Conservation (phyloP, 495 filamentous ascomycete species). For the Hypoxylon trugodes region DNA sequence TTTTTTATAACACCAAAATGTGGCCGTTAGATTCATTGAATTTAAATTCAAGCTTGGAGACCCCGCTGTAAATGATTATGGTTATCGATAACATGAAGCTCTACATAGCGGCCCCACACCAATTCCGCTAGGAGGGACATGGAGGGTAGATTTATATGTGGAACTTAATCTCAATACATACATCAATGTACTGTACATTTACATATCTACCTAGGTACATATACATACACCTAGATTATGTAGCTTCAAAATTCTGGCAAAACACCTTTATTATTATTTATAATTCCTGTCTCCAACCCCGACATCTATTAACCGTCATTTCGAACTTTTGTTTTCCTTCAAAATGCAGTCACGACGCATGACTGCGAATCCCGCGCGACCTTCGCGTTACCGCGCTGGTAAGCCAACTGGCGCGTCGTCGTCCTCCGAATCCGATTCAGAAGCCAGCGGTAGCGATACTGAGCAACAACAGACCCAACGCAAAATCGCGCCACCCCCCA, state of each 20-base stretch:
- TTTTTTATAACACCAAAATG: too few relatives aligned
- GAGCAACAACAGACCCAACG: constrained; percentile 45
- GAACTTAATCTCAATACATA: neutral
- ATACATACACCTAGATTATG: neutral
- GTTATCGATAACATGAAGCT: constrained; percentile 6
- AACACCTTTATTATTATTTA: neutral
- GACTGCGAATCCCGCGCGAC: constrained; percentile 89
- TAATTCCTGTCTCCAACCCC: neutral
- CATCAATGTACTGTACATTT: too few relatives aligned
- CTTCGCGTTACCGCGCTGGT: constrained; percentile 85
- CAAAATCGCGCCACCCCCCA: constrained; percentile 63
- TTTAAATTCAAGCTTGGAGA: neutral
- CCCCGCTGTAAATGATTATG: constrained; percentile 10
- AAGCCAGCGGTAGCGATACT: constrained; percentile 61
- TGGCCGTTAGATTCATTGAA: too few relatives aligned
- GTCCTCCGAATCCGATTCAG: constrained; percentile 69
- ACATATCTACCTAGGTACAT: neutral
- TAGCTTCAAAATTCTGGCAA: neutral
- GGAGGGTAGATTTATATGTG: too few relatives aligned
- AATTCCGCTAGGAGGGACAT: too few relatives aligned
- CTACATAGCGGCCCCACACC: too few relatives aligned
- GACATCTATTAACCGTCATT: neutral
- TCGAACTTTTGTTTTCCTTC: too few relatives aligned
- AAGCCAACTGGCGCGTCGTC: constrained; percentile 76
- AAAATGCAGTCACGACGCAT: constrained; percentile 77